Base-by-base conservation (phyloP, 2,329 filamentous ascomycete genomes). In the Penicillium sp. region DNA sequence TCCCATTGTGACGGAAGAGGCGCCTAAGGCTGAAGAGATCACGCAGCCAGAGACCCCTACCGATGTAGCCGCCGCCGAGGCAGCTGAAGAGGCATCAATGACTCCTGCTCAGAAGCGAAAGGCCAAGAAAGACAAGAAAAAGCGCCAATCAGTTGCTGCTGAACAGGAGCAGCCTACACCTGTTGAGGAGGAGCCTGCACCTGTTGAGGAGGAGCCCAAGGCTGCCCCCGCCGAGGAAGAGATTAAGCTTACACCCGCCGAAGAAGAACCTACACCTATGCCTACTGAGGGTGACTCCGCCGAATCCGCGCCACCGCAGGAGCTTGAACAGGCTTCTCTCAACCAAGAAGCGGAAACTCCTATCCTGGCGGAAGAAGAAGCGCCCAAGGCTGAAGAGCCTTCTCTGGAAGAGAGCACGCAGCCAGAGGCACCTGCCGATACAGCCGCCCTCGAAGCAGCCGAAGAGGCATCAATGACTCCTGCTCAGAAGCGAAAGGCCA, bases 61-160 rank as follows among this genome's bases (percentile, higher is more conserved):
- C 9, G 56, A 62, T 25, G 29, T 19, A 15, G 48, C 19, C 10
- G 33, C 13, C 4, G 15, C 12, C 8, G 43, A 56, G 17, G 21
- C 47, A 6, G 48, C 55, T 9, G 27, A 47, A 13, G 50, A 66
- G 37, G 51, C 53, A 15, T 50, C 53, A 33, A 59, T 63, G 52
- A 60, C 62, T 21, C 54, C 62, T 23, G 61, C 62, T 2, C 61
- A 65, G 31, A 65, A 62, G 52, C 49, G 49, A 17, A 63, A 64
- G 37, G 57, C 56, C 15, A 66, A 64, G 49, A 67, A 61, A 25
- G 66, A 67, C 25, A 63, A 67, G 35, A 67, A 67, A 60, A 66
- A 63, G 59, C 57, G 45, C 5, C 63, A 65, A 51, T 60, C 60
- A 23, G 47, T 62, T 35, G 45, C 37, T 8, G 9, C 52, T 7